These are phyloP conservation scores for Hypoxylon cercidicola DNA, from an alignment of 495 filamentous ascomycete genomes.

Conservation along the genomic window DNA sequence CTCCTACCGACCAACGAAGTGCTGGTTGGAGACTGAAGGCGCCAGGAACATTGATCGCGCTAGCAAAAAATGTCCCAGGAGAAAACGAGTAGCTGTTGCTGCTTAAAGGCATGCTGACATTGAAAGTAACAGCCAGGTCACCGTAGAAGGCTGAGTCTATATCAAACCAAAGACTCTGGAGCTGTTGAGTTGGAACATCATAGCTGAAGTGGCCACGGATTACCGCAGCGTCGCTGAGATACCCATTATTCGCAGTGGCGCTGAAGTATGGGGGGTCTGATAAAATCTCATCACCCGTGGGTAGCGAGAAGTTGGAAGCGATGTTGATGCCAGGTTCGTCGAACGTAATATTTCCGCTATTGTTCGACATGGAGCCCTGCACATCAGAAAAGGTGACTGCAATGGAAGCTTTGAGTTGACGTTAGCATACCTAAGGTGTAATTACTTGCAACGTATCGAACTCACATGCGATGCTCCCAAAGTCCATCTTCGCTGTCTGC, in stretches of 20 bases:
- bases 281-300: conserved; percentile 36
- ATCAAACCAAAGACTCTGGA: conserved; percentile 46
- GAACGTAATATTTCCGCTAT: conserved; percentile 36
- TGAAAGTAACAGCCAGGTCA: conserved; percentile 38
- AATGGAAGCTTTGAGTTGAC: conserved; percentile 18
- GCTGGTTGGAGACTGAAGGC: conserved; percentile 42
- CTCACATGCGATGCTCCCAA: conserved; percentile 43
- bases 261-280: conserved; percentile 35
- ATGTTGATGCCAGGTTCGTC: conserved; percentile 42
- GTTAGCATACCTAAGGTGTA: conserved; percentile 3
- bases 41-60: conserved; percentile 38
- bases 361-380: conserved; percentile 19
- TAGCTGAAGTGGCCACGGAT: conserved; percentile 48
- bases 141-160: conserved; percentile 44
- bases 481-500: conserved; percentile 23
- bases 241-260: conserved; percentile 34
- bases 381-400: conserved; percentile 38
- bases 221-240: conserved; percentile 38
- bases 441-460: conserved; percentile 2
- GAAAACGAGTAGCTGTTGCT: conserved; percentile 33
- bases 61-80: conserved; percentile 40
- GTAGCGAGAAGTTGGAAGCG: conserved; percentile 39
- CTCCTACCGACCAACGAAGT: conserved; percentile 42
- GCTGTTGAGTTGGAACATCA: conserved; percentile 32
- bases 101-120: conserved; percentile 31